phyloP scores from a whole-genome alignment of 2,329 filamentous ascomycete species.

The Paecilomyces sp. region DNA sequence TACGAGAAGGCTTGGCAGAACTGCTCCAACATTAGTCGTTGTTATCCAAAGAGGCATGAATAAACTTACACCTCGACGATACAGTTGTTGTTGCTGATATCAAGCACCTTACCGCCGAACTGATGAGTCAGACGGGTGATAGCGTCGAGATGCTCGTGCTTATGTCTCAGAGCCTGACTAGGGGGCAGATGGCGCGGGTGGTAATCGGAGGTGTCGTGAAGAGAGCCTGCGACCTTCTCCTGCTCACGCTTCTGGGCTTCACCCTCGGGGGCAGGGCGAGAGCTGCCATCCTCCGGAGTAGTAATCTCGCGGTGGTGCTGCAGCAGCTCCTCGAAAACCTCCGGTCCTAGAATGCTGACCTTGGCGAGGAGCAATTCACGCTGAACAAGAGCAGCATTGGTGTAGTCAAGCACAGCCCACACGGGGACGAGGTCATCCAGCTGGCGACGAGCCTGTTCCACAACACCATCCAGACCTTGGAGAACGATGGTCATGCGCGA shows the following conservation, averaged over 20 bases:
- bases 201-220: conserved; percentile 53
- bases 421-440: conserved; percentile 95
- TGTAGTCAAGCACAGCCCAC: conserved; percentile 98
- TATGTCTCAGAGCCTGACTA: conserved; percentile 86
- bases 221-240: conserved; percentile 25
- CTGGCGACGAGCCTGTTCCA: conserved; percentile 93
- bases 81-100: conserved; percentile 97
- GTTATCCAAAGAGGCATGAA: neutral
- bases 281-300: conserved; percentile 33
- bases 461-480: conserved; percentile 90
- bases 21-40: conserved; percentile 33
- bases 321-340: conserved; percentile 96
- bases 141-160: conserved; percentile 93
- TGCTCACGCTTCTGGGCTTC: conserved; percentile 29
- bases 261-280: conserved; percentile 25
- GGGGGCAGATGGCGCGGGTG: conserved; percentile 81
- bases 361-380: conserved; percentile 92
- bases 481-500: conserved; percentile 99
- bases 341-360: conserved; percentile 90
- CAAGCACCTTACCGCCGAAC: conserved; percentile 93
- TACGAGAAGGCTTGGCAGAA: conserved; percentile 85
- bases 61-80: conserved; percentile 85
- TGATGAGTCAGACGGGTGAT: conserved; percentile 97
- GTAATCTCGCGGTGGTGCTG: conserved; percentile 92
- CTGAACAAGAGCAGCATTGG: conserved; percentile 84